Evolutionary conservation across 176 grass and related monocot species (phyloP).

Genomic region (Bolboschoenus planiculmis): DNA sequence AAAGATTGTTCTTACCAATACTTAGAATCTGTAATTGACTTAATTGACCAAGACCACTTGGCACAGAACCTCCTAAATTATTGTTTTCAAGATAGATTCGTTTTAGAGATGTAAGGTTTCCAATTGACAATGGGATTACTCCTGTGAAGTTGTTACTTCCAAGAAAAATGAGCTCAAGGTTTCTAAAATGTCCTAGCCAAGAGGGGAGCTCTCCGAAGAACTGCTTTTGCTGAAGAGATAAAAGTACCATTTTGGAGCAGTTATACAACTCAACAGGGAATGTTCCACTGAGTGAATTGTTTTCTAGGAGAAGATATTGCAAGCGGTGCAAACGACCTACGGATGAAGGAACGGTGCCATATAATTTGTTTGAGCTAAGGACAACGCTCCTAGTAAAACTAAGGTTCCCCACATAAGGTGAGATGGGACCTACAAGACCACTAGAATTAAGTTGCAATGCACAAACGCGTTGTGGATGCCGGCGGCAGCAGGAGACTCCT

Average conservation of each 20-base stretch:
- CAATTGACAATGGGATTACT: not conserved
- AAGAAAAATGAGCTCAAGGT: not conserved
- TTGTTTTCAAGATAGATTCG: not conserved
- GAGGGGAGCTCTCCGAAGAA: not conserved
- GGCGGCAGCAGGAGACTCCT: not conserved
- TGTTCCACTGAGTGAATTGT: not conserved
- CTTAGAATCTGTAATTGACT: not conserved
- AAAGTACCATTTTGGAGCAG: not conserved
- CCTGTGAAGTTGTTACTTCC: not conserved
- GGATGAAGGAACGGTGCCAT: not conserved
- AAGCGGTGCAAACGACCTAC: not conserved
- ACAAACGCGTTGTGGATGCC: not conserved
- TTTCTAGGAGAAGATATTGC: not conserved
- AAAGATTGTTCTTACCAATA: not conserved
- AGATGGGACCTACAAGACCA: conserved; percentile 21
- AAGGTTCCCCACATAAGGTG: conserved; percentile 14
- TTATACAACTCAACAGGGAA: not conserved
- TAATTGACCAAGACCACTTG: not conserved
- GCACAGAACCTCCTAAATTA: not conserved
- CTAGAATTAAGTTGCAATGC: conserved; percentile 14
- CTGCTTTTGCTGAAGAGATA: not conserved
- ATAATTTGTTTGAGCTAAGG: not conserved
- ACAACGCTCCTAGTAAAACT: not conserved
- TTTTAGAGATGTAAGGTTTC: not conserved
- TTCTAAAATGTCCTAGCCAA: not conserved